phyloP scores from a whole-genome alignment of 345 rosid species.

The Gossypium raimondii region DNA sequence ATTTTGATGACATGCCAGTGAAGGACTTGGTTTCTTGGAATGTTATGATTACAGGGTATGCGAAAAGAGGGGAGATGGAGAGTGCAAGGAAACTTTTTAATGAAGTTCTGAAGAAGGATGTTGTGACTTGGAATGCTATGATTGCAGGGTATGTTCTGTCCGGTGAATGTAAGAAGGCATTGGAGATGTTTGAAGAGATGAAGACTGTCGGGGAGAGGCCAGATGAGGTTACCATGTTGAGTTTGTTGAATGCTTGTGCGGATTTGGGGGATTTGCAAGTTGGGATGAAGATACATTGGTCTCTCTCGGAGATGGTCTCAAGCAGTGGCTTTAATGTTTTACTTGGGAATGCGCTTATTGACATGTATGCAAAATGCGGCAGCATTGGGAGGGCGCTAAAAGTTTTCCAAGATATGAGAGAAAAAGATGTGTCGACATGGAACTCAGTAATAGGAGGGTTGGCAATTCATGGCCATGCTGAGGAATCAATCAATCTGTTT shows the following conservation, averaged over 20 bases:
- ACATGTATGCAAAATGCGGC: constrained; percentile 74
- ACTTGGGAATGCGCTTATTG: constrained; percentile 58
- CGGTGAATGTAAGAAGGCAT: constrained; percentile 37
- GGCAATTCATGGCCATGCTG: constrained; percentile 59
- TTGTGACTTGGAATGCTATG: constrained; percentile 75
- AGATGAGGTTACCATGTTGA: constrained; percentile 59
- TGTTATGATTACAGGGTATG: constrained; percentile 69
- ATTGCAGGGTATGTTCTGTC: constrained; percentile 50
- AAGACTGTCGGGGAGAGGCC: constrained; percentile 52
- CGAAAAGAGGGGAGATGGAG: constrained; percentile 49
- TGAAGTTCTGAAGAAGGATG: constrained; percentile 51
- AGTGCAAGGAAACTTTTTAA: constrained; percentile 56
- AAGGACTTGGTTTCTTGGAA: constrained; percentile 80
- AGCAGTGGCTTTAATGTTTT: constrained; percentile 31
- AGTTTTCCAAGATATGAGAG: constrained; percentile 51
- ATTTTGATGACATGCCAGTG: constrained; percentile 60
- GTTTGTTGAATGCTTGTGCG: constrained; percentile 63
- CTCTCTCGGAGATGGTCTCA: constrained; percentile 32
- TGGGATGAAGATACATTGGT: constrained; percentile 49
- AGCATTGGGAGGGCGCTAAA: constrained; percentile 47
- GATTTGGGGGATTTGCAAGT: constrained; percentile 53
- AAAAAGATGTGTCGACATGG: constrained; percentile 58
- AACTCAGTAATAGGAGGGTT: constrained; percentile 59
- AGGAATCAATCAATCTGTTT: constrained; percentile 43
- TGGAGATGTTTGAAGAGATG: constrained; percentile 69